These are phyloP conservation scores for Pilasporangium apinafurcum DNA, from an alignment of 352 stramenopile genomes.

Conservation along the genomic window DNA sequence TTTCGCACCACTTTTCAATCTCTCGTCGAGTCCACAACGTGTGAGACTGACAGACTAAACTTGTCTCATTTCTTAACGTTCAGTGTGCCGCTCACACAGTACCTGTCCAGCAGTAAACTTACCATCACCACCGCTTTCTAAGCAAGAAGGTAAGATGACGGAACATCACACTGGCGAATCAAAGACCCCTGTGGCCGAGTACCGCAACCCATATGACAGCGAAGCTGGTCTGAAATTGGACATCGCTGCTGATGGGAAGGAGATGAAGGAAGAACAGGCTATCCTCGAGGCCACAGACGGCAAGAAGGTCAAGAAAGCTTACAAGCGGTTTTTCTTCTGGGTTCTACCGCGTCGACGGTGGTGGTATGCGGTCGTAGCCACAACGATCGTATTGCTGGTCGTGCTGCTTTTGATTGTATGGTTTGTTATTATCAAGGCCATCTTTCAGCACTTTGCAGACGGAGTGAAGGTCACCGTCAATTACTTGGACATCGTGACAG, in stretches of 20 bases:
- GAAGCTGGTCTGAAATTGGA: conserved; percentile 17
- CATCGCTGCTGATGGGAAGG: conserved; percentile 22
- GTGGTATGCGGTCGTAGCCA: conserved; percentile 27
- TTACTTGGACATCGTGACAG: conserved; percentile 52
- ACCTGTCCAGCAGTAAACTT: no score
- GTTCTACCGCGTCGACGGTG: conserved; percentile 45
- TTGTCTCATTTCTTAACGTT: no score
- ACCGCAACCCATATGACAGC: conserved; percentile 7
- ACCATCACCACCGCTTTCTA: no score
- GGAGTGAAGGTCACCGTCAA: conserved; percentile 50
- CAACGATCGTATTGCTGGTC: conserved; percentile 26
- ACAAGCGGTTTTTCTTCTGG: conserved; percentile 63
- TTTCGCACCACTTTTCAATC: no score
- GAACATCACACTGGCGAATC: no score
- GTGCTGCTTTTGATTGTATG: conserved; percentile 61
- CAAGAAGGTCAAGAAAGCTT: conserved; percentile 9
- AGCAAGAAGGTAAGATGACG: no score
- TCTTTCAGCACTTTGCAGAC: conserved; percentile 62
- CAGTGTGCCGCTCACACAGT: no score
- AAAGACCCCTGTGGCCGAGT: no score
- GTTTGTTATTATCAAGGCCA: conserved; percentile 40
- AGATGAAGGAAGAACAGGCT: conserved; percentile 10
- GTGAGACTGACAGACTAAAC: no score
- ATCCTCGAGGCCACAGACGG: no score
- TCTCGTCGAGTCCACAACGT: no score